A percentile compares a stretch with the other conserved stretches of the same genome.
Evolutionary conservation across 768 basidiomycete genomes (phyloP).

Genomic region (Rhizopogon vesiculosus): DNA sequence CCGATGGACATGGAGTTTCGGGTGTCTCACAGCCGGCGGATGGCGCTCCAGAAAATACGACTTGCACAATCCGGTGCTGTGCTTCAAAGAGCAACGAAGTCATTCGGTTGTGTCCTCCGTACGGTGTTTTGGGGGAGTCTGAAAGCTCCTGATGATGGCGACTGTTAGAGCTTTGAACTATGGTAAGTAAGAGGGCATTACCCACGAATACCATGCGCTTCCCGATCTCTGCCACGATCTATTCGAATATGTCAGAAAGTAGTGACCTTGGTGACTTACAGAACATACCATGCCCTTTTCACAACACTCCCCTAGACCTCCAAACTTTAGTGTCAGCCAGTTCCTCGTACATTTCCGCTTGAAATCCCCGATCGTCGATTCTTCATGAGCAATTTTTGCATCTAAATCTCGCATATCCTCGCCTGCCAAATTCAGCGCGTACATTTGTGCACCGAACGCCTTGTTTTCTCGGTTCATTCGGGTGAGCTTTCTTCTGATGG

Average conservation of each 20-base stretch:
- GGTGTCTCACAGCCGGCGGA: background rate
- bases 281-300: constrained; percentile 64
- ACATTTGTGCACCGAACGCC: constrained; percentile 69
- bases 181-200: background rate
- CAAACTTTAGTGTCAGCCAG: constrained; percentile 84
- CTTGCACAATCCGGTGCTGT: background rate
- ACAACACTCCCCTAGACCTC: constrained; percentile 76
- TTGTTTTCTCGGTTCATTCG: constrained; percentile 91
- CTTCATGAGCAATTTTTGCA: constrained; percentile 77
- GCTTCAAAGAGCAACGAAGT: background rate
- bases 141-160: background rate
- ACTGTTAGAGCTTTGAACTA: background rate
- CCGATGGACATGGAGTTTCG: background rate
- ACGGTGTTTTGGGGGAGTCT: background rate
- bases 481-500: constrained; percentile 81
- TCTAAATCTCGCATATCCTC: constrained; percentile 78
- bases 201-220: constrained; percentile 39
- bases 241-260: background rate
- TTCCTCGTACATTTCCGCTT: constrained; percentile 67
- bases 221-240: constrained; percentile 48
- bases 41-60: background rate
- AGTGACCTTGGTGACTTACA: background rate
- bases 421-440: constrained; percentile 60
- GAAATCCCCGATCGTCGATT: constrained; percentile 75
- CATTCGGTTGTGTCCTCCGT: background rate